A percentile compares a stretch with the other conserved stretches of the same genome.
These are phyloP conservation scores for Porphyrellus cyaneotinctus DNA, from an alignment of 768 basidiomycete species.

Conservation along the genomic window DNA sequence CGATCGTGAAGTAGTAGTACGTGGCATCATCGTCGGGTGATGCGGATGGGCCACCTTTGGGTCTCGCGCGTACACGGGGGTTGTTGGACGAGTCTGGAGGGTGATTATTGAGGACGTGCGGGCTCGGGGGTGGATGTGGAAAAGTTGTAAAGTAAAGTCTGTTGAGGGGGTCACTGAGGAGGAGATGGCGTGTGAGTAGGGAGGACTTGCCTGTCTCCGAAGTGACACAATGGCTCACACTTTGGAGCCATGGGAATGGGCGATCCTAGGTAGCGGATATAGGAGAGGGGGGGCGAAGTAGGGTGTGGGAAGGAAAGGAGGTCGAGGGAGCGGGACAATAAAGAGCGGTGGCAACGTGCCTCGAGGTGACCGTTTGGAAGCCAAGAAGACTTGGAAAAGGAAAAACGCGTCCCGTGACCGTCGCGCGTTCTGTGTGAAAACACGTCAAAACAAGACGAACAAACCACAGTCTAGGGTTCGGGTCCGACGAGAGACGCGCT, in stretches of 20 bases:
- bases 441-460: slow-evolving; percentile 18
- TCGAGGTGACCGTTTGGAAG: slow-evolving; percentile 26
- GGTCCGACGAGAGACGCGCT: not conserved
- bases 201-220: slow-evolving; percentile 63
- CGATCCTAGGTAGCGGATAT: slow-evolving; percentile 4
- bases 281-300: not conserved
- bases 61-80: slow-evolving; percentile 60
- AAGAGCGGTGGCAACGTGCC: slow-evolving; percentile 28
- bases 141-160: slow-evolving; percentile 92
- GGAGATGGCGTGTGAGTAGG: slow-evolving; percentile 6
- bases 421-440: slow-evolving; percentile 31
- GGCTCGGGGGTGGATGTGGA: slow-evolving; percentile 65
- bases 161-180: slow-evolving; percentile 7
- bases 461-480: slow-evolving; percentile 24
- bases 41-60: slow-evolving; percentile 54
- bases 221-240: slow-evolving; percentile 78
- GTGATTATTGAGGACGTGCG: slow-evolving; percentile 60
- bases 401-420: slow-evolving; percentile 36
- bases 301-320: slow-evolving; percentile 1
- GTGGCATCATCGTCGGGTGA: slow-evolving; percentile 71
- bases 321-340: slow-evolving; percentile 20
- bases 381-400: slow-evolving; percentile 30
- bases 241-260: slow-evolving; percentile 36
- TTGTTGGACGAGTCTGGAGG: slow-evolving; percentile 48
- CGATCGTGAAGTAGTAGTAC: slow-evolving; percentile 90